A percentile compares a stretch with the other conserved stretches of the same genome.
Conservation (phyloP, 2,329 filamentous ascomycete genomes). For the Domatiomyces catenatus region DNA sequence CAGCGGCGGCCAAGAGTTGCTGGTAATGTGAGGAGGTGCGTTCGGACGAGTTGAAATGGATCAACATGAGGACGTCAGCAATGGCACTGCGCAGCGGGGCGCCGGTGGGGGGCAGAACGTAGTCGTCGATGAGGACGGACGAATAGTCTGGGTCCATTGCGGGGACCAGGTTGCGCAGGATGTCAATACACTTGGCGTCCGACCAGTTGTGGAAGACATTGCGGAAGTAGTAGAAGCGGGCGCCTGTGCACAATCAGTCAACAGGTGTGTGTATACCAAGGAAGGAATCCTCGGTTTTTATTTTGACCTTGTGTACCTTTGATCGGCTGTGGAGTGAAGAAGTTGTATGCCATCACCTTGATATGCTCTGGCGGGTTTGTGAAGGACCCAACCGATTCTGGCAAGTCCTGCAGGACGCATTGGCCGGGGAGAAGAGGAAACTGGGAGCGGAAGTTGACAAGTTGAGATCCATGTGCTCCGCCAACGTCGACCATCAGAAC, state of each 20-base stretch:
- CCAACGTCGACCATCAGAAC: slow-evolving; percentile 20
- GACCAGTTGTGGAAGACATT: slow-evolving; percentile 18
- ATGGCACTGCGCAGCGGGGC: not conserved
- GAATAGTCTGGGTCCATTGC: not conserved
- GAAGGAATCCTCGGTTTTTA: too few species aligned
- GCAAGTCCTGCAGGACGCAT: slow-evolving; percentile 26
- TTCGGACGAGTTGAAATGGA: slow-evolving; percentile 5
- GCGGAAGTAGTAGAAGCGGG: slow-evolving; percentile 15
- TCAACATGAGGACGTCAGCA: not conserved
- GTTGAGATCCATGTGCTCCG: slow-evolving; percentile 16
- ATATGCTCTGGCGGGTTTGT: slow-evolving; percentile 8
- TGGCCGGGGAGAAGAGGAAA: slow-evolving; percentile 7
- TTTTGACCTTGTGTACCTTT: slow-evolving; percentile 9
- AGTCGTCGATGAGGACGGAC: not conserved
- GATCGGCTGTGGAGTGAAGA: slow-evolving; percentile 21
- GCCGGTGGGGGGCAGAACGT: not conserved
- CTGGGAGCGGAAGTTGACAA: slow-evolving; percentile 10
- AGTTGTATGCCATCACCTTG: slow-evolving; percentile 18
- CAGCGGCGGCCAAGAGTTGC: slow-evolving; percentile 9
- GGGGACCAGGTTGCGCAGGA: slow-evolving; percentile 5
- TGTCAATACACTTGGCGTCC: slow-evolving; percentile 9
- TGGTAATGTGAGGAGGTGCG: slow-evolving; percentile 16
- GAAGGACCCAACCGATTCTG: slow-evolving; percentile 17
- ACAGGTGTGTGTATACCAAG: too few species aligned
- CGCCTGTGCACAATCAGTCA: not conserved